Percentiles rank a stretch among this genome's conserved stretches.
Evolutionary conservation across 495 filamentous ascomycete genomes (phyloP).

Genomic region (Neurospora sp.): DNA sequence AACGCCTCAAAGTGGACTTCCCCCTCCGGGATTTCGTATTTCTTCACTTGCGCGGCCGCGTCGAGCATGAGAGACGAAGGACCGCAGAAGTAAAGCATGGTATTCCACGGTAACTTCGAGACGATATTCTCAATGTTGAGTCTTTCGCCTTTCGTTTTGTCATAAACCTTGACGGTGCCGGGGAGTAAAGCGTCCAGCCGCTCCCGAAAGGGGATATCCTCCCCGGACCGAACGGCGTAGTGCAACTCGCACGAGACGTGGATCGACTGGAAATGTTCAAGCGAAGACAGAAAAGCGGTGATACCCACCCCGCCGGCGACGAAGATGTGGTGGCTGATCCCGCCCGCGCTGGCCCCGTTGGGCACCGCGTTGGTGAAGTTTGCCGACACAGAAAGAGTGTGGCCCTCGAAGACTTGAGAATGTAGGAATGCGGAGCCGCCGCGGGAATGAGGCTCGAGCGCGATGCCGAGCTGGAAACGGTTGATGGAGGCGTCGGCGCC

Average conservation of each 20-base stretch:
- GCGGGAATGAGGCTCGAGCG: conserved; percentile 31
- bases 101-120: conserved; percentile 29
- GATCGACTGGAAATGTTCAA: conserved; percentile 25
- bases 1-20: conserved; percentile 50
- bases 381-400: conserved; percentile 32
- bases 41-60: conserved; percentile 24
- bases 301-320: conserved; percentile 43
- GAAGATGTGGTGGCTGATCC: conserved; percentile 40
- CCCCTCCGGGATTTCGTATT: conserved; percentile 26
- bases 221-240: conserved; percentile 35
- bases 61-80: conserved; percentile 41
- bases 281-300: conserved; percentile 36
- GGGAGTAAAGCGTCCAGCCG: conserved; percentile 24
- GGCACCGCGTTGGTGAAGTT: conserved; percentile 27
- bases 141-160: conserved; percentile 33
- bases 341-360: background rate
- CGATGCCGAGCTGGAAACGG: conserved; percentile 36
- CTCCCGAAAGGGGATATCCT: conserved; percentile 31
- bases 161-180: conserved; percentile 33
- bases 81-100: conserved; percentile 45
- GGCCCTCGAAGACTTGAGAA: conserved; percentile 32
- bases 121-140: conserved; percentile 37
- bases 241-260: conserved; percentile 37
- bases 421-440: conserved; percentile 41
- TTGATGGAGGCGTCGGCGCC: conserved; percentile 3